Evolutionary conservation across 2,329 filamentous ascomycete genomes (phyloP).

Genomic region (Blastomyces percursus): DNA sequence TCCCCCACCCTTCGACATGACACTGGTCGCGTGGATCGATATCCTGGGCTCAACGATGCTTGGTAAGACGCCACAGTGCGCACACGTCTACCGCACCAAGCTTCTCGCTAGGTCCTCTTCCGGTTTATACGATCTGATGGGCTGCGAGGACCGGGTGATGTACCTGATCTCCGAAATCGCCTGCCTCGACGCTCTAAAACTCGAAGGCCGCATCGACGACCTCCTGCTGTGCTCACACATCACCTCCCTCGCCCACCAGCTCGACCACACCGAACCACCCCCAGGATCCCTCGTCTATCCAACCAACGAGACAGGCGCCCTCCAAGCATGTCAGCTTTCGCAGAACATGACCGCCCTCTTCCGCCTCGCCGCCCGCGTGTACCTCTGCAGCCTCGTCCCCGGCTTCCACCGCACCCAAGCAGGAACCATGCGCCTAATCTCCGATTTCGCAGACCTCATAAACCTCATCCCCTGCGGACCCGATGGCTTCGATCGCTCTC

Average conservation of each 20-base stretch:
- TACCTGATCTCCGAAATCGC: slow-evolving; percentile 96
- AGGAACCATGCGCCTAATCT: slow-evolving; percentile 65
- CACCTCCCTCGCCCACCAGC: slow-evolving; percentile 72
- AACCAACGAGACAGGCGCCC: slow-evolving; percentile 53
- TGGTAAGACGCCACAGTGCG: slow-evolving; percentile 73
- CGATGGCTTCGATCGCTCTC: slow-evolving; percentile 74
- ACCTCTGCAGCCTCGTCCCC: slow-evolving; percentile 89
- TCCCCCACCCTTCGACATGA: slow-evolving; percentile 88
- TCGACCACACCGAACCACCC: slow-evolving; percentile 66
- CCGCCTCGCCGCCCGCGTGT: slow-evolving; percentile 84
- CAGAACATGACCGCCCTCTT: slow-evolving; percentile 85
- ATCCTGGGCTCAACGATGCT: slow-evolving; percentile 91
- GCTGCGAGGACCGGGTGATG: slow-evolving; percentile 94
- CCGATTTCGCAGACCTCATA: slow-evolving; percentile 65
- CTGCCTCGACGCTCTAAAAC: slow-evolving; percentile 82
- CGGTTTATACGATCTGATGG: slow-evolving; percentile 87
- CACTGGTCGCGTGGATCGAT: slow-evolving; percentile 79
- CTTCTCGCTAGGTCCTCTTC: slow-evolving; percentile 56
- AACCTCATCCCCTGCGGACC: slow-evolving; percentile 72
- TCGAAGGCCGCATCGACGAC: slow-evolving; percentile 65
- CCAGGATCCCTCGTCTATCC: slow-evolving; percentile 50
- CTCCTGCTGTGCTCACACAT: slow-evolving; percentile 83
- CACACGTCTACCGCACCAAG: slow-evolving; percentile 92
- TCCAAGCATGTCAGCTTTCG: slow-evolving; percentile 72
- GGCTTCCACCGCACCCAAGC: slow-evolving; percentile 67